Evolutionary conservation across 805 yeast genomes (phyloP), one percentile per base, ranked within the genome.

Genomic region (Saccharomycopsis sp.): DNA sequence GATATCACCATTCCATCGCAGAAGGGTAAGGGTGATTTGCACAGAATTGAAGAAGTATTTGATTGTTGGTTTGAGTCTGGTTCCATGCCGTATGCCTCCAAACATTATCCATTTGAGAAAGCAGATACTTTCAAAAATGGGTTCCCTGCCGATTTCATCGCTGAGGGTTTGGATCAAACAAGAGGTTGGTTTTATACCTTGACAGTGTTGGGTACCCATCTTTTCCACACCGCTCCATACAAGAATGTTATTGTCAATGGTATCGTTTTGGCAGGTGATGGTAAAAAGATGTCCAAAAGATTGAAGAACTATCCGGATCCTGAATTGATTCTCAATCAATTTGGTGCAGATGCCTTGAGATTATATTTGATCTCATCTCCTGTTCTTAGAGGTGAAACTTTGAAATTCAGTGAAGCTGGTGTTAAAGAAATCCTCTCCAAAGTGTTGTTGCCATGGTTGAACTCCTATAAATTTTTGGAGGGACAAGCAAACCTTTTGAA

Each of bases 21-120:
- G 56, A 61, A 72, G 58, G 97, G 97, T 53, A 87, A 87, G 60
- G 96, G 96, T 52, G 67, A 58, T 17, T 74, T 92, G 64, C 81
- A 66, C 60, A 82, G 99, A 71, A 73, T 92, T 46, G 97, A 89
- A 60, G 97, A 92, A 65, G 99, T 92, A 35, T 92, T 92, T 59
- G 99, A 92, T 68, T 92, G 99, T 70, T 92, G 99, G 99, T 92
- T 92, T 58, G 99, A 92, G 69, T 86, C 96, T 15, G 99, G 99
- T 52, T 80, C 96, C 38, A 92, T 92, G 99, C 98, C 99, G 48
- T 92, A 81, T 54, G 97, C 96, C 41, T 82, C 95, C 30, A 80
- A 82, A 60, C 99, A 92, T 63, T 92, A 88, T 60, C 99, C 99
- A 51, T 92, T 92, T 61, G 96, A 89, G 65, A 74, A 75, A 58